Evolutionary conservation across 2,329 filamentous ascomycete genomes (phyloP).

Genomic region (Sporothrix luriei): DNA sequence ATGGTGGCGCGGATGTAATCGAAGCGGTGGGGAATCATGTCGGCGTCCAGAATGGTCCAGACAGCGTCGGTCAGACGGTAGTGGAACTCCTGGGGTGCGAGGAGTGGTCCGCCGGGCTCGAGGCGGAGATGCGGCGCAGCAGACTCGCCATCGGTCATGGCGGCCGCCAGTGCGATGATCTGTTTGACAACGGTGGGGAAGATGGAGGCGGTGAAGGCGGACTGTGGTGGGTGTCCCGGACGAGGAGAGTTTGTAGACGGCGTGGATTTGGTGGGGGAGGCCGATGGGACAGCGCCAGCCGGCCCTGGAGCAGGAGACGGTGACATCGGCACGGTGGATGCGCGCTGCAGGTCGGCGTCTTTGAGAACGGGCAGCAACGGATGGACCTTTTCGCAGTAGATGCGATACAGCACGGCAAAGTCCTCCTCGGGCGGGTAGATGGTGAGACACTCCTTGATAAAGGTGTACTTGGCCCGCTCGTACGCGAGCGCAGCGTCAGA

Average conservation of each 20-base stretch:
- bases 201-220: conserved; percentile 40
- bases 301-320: background rate
- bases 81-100: conserved; percentile 54
- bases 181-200: conserved; percentile 54
- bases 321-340: background rate
- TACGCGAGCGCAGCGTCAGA: conserved; percentile 32
- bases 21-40: conserved; percentile 57
- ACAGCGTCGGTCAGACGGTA: conserved; percentile 53
- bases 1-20: conserved; percentile 58
- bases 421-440: conserved; percentile 53
- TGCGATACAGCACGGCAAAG: conserved; percentile 49
- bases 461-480: conserved; percentile 34
- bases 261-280: background rate
- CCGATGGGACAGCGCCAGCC: background rate
- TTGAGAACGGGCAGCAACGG: conserved; percentile 58
- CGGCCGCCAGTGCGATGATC: conserved; percentile 58
- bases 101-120: conserved; percentile 45
- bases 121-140: conserved; percentile 49
- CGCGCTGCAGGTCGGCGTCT: conserved; percentile 37
- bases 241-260: background rate
- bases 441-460: conserved; percentile 47
- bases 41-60: conserved; percentile 55
- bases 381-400: conserved; percentile 58
- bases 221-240: background rate
- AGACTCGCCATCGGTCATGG: conserved; percentile 50